phyloP scores from a whole-genome alignment of 345 rosid species.

The Nasturtium officinale region DNA sequence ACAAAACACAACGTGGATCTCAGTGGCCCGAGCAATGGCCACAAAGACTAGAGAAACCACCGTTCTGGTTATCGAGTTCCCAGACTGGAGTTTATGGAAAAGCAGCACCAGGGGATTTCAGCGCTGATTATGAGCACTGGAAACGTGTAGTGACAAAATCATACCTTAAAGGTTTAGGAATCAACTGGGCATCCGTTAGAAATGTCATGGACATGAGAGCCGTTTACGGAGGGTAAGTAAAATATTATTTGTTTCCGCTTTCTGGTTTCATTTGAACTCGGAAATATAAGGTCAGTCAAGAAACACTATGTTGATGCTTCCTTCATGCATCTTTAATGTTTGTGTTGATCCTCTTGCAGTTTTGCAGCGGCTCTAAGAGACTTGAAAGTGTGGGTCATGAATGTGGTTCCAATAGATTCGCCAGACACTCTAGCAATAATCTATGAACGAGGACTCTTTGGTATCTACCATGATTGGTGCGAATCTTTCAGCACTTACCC shows the following conservation, averaged over 20 bases:
- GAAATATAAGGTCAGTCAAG: not conserved
- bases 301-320: constrained; percentile 2
- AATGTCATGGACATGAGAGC: constrained; percentile 98
- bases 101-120: constrained; percentile 86
- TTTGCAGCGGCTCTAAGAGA: constrained; percentile 92
- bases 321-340: constrained; percentile 6
- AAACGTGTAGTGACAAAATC: constrained; percentile 83
- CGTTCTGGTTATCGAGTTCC: constrained; percentile 82
- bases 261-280: not conserved
- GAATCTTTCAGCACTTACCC: constrained; percentile 97
- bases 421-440: constrained; percentile 93
- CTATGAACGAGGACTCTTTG: constrained; percentile 89
- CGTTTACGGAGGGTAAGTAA: constrained; percentile 87
- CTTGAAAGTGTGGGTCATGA: constrained; percentile 89
- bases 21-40: constrained; percentile 98
- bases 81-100: constrained; percentile 93
- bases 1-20: constrained; percentile 71
- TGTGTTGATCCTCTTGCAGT: constrained; percentile 50
- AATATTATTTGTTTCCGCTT: not conserved
- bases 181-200: constrained; percentile 83
- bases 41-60: constrained; percentile 72
- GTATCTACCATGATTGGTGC: constrained; percentile 96
- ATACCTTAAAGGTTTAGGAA: constrained; percentile 78
- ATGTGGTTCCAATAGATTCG: constrained; percentile 79
- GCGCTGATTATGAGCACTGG: constrained; percentile 82